Evolutionary conservation across 805 yeast species (phyloP).

Genomic region (Saturnispora silvae): DNA sequence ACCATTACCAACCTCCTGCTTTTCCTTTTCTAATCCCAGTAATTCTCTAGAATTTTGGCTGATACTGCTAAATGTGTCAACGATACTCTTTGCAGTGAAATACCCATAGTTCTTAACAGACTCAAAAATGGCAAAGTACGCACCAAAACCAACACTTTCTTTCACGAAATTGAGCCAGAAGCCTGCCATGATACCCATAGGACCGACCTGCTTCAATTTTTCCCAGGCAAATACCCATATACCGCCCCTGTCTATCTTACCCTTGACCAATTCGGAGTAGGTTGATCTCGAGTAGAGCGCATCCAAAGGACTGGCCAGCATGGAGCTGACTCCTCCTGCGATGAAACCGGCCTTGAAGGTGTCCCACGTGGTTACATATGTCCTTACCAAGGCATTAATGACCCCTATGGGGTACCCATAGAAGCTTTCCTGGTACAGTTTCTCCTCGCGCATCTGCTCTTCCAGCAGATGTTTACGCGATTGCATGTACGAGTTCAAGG

Average conservation of each 20-base stretch:
- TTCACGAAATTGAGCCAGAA: constrained; percentile 66
- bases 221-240: constrained; percentile 67
- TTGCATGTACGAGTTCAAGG: constrained; percentile 31
- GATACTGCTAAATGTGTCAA: constrained; percentile 24
- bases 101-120: constrained; percentile 61
- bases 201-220: constrained; percentile 64
- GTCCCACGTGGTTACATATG: constrained; percentile 28
- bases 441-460: constrained; percentile 13
- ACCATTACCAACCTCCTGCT: constrained; percentile 17
- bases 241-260: constrained; percentile 37
- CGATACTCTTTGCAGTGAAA: constrained; percentile 33
- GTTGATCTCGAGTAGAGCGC: constrained; percentile 78
- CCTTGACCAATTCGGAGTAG: constrained; percentile 60
- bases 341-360: constrained; percentile 71
- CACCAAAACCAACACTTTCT: constrained; percentile 76
- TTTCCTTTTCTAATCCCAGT: constrained; percentile 20
- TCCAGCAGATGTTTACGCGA: constrained; percentile 11
- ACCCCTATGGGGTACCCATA: constrained; percentile 14
- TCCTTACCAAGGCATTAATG: constrained; percentile 7
- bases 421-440: constrained; percentile 13
- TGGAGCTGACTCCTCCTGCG: constrained; percentile 82
- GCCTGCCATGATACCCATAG: constrained; percentile 84
- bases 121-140: constrained; percentile 75
- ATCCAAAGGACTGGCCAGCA: constrained; percentile 89
- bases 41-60: constrained; percentile 5